Percentiles rank a stretch among this genome's conserved stretches.
phyloP scores from a whole-genome alignment of 306 rosid species.

The Dalbergia oliveri region DNA sequence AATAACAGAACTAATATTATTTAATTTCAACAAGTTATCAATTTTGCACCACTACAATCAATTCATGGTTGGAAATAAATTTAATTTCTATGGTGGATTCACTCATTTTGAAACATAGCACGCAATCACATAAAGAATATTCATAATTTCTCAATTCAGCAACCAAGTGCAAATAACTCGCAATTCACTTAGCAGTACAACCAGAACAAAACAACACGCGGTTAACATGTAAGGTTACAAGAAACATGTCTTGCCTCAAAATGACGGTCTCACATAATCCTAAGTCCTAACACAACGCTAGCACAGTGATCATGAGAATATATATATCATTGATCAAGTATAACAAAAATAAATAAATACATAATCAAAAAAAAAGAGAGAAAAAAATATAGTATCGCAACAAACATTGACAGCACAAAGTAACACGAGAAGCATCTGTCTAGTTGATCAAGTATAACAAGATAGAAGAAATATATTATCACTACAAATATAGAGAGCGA shows the following conservation, averaged over 20 bases:
- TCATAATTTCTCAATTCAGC: background rate
- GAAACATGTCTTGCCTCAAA: background rate
- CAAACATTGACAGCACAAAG: background rate
- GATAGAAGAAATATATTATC: background rate
- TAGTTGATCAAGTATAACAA: background rate
- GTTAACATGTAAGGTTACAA: conserved; percentile 8
- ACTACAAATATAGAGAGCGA: conserved; percentile 14
- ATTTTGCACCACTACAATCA: background rate
- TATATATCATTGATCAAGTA: too few species aligned
- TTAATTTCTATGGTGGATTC: background rate
- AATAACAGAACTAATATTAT: conserved; percentile 9
- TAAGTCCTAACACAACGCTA: background rate
- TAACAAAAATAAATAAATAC: too few species aligned
- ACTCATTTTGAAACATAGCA: conserved; percentile 14
- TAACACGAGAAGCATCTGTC: background rate
- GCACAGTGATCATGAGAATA: background rate
- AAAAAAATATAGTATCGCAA: too few species aligned
- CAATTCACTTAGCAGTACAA: background rate
- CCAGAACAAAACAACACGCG: background rate
- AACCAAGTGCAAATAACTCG: background rate
- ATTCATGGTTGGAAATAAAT: conserved; percentile 11
- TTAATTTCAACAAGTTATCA: conserved; percentile 1
- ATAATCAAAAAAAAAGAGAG: too few species aligned
- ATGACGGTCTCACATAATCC: background rate
- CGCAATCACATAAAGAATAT: background rate